Base-by-base conservation (phyloP, 768 basidiomycete genomes). In the Ramaria rubella region DNA sequence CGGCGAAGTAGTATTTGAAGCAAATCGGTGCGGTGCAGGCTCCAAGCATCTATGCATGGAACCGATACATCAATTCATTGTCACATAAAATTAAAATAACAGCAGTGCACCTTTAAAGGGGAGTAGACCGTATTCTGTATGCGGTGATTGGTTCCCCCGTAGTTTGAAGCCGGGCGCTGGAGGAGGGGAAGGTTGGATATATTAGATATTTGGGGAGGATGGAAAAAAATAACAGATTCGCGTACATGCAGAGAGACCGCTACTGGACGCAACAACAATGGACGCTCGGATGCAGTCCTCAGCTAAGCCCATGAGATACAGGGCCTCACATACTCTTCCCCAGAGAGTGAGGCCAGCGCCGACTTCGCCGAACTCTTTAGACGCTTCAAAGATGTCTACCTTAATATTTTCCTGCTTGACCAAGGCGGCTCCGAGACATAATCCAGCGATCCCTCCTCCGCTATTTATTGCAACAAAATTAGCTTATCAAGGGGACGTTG, bases 21-120 rank as follows among this genome's bases (percentile, higher is more conserved):
- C 62, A 87, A 85, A 61, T 86, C 83, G 23, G 84, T 75, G 15
- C 87, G 81, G 67, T 86, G 86, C 59, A 88, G 36, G 38, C 23
- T 26, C 52, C 52, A 54, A 6, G 52, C 52, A 27, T 54, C 52
- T 54, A 31, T 33, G 7, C 23, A 21, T n/a, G 30, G n/a, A 38
- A 23, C 24, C 23, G 33, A 52, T 11, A 48, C 46, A 11, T 5
- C 5, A 42, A 42, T 7, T 17, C 46, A 48, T n/a, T n/a, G n/a
- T n/a, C n/a, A n/a, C n/a, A n/a, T n/a, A n/a, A n/a, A n/a, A n/a
- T n/a, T n/a, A n/a, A n/a, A n/a, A n/a, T n/a, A n/a, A n/a, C n/a
- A n/a, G n/a, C n/a, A n/a, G 24, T n/a, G n/a, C 24, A 44, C 52
- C 38, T 54, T 29, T 19, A 15, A 54, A 43, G 23, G 52, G 52